Percentiles rank a stretch among this genome's conserved stretches.
Conservation (phyloP, 2,329 filamentous ascomycete species). For the Fusarium camptoceras region DNA sequence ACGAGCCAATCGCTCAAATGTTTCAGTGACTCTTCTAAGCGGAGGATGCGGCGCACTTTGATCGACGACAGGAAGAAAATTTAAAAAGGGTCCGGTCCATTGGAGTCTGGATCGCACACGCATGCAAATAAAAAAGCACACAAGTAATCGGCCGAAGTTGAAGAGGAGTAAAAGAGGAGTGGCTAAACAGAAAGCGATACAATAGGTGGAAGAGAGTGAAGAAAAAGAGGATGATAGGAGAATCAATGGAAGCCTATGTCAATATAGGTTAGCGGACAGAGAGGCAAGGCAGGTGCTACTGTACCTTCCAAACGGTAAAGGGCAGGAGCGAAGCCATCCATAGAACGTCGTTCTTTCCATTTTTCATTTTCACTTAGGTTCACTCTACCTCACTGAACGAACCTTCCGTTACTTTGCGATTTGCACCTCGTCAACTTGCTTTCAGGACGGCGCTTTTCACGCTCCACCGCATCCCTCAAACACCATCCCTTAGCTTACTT, state of each 20-base stretch:
- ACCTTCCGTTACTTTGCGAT: not conserved
- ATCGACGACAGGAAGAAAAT: conserved; percentile 20
- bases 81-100: conserved; percentile 33
- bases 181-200: conserved; percentile 3
- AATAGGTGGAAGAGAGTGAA: conserved; percentile 9
- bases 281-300: conserved; percentile 3
- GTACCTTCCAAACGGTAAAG: not conserved
- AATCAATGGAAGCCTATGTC: conserved; percentile 21
- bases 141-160: conserved; percentile 14
- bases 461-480: conserved; percentile 11
- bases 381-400: not conserved
- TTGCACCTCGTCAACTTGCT: not conserved
- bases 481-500: conserved; percentile 8
- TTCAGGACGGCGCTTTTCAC: conserved; percentile 7
- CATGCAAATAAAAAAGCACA: conserved; percentile 22
- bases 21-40: conserved; percentile 14
- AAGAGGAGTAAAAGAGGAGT: conserved; percentile 30
- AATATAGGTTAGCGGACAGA: conserved; percentile 32
- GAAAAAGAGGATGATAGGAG: conserved; percentile 13
- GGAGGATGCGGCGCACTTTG: conserved; percentile 16
- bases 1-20: conserved; percentile 35
- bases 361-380: not conserved
- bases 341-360: not conserved
- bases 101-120: conserved; percentile 41
- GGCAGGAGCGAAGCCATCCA: conserved; percentile 27